Conservation (phyloP, 768 basidiomycete species). For the Mrakia hoshinonis region DNA sequence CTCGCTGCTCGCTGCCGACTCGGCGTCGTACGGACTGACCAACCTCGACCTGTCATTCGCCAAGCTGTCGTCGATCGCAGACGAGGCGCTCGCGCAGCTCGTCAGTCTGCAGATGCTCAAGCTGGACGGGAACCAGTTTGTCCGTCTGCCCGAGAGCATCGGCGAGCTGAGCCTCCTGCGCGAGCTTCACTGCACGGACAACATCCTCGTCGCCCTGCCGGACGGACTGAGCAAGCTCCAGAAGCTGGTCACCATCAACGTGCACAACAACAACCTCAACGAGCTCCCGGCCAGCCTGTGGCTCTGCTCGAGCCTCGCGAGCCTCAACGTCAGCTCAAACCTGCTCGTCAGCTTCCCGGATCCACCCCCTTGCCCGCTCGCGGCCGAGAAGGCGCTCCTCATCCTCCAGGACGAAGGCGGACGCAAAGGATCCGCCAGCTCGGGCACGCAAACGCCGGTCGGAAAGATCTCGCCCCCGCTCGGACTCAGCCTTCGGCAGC, state of each 20-base stretch:
- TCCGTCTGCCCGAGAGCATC: constrained; percentile 70
- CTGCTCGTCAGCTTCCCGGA: constrained; percentile 64
- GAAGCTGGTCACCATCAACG: constrained; percentile 66
- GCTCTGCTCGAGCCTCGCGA: constrained; percentile 64
- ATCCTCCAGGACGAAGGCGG: constrained; percentile 30
- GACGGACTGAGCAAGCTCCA: constrained; percentile 64
- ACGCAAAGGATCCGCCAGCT: constrained; percentile 8
- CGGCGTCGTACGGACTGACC: constrained; percentile 55
- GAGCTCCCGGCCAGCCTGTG: constrained; percentile 69
- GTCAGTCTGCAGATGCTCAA: constrained; percentile 60
- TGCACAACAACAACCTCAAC: constrained; percentile 80
- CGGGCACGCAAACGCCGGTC: constrained; percentile 16
- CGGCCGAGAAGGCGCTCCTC: not conserved
- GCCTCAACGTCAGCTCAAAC: constrained; percentile 84
- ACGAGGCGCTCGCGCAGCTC: constrained; percentile 60
- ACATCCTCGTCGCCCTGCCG: constrained; percentile 70
- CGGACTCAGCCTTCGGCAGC: constrained; percentile 59
- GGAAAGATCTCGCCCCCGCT: constrained; percentile 49
- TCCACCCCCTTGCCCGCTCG: constrained; percentile 43
- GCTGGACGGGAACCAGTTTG: constrained; percentile 80
- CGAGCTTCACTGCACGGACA: constrained; percentile 79
- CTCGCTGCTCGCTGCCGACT: constrained; percentile 54
- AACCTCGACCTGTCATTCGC: constrained; percentile 76
- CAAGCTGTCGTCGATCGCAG: constrained; percentile 75
- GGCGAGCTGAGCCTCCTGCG: constrained; percentile 64